Evolutionary conservation across 192 early-diverging fungal genomes (phyloP).

Genomic region (Coemansia sp.): DNA sequence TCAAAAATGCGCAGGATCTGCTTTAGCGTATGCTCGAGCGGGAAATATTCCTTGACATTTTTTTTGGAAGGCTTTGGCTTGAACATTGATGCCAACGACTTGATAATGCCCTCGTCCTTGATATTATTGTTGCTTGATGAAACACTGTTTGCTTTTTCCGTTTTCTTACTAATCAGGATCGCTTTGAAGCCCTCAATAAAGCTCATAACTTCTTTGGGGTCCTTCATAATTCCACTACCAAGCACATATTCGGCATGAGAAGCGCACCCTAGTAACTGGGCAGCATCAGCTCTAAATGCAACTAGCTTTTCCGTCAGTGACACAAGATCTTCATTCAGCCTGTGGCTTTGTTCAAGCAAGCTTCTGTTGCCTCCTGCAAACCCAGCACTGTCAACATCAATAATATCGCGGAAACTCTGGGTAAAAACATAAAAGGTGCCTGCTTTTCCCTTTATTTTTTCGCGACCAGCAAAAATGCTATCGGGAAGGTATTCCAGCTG

Average conservation of each 20-base stretch:
- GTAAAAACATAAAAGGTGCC: not conserved
- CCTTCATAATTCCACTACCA: no score
- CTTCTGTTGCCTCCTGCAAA: no score
- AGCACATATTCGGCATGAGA: not conserved
- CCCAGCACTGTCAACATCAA: no score
- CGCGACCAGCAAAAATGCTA: not conserved
- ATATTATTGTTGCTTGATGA: not conserved
- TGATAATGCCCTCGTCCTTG: not conserved
- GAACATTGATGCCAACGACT: not conserved
- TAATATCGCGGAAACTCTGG: not conserved
- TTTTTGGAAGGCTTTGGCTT: not conserved
- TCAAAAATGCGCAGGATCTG: not conserved
- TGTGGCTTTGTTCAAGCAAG: no score
- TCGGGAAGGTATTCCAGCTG: not conserved
- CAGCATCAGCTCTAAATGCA: not conserved
- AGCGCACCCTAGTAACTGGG: not conserved
- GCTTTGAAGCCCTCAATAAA: no score
- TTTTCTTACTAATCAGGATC: no score
- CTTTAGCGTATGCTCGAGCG: not conserved
- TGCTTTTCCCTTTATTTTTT: not conserved
- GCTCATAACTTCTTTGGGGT: no score
- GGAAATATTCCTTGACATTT: not conserved
- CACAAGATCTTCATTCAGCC: no score
- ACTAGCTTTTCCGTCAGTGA: not conserved
- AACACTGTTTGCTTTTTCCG: no score